A percentile compares a stretch with the other conserved stretches of the same genome.
Evolutionary conservation across 306 rosid genomes (phyloP).

Genomic region (Ammopiptanthus mongolicus): DNA sequence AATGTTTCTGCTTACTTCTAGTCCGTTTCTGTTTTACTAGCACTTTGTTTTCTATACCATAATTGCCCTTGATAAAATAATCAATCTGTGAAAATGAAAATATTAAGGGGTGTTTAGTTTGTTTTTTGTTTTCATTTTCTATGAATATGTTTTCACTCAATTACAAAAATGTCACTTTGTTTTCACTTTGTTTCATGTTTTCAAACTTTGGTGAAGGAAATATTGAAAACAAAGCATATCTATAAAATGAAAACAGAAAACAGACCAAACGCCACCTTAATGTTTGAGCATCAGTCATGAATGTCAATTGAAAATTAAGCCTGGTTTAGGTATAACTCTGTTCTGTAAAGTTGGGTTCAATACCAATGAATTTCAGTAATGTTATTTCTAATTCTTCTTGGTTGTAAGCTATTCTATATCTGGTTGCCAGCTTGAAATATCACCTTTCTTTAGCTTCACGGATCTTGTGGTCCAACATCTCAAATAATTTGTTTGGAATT

Average conservation of each 20-base stretch:
- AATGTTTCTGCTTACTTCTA: neutral
- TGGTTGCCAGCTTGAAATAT: constrained; percentile 3
- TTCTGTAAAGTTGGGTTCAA: neutral
- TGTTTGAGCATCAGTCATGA: neutral
- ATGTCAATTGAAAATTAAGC: neutral
- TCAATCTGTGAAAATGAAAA: neutral
- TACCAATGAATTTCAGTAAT: too few relatives aligned
- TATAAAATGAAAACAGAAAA: neutral
- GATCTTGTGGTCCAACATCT: neutral
- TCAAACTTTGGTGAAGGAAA: neutral
- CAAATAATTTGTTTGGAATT: constrained; percentile 16
- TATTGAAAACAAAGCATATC: neutral
- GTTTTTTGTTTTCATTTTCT: neutral
- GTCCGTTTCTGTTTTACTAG: neutral
- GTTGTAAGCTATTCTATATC: neutral
- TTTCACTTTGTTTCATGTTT: neutral
- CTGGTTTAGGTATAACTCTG: constrained; percentile 1
- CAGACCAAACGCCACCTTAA: too few relatives aligned
- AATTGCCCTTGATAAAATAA: neutral
- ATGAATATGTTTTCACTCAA: neutral
- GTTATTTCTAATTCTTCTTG: neutral
- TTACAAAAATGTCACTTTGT: neutral
- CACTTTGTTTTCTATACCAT: neutral
- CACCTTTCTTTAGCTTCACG: neutral
- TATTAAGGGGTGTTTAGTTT: neutral